Percentiles rank a stretch among this genome's conserved stretches.
These are phyloP conservation scores for Macrophomina phaseolina DNA, from an alignment of 2,329 filamentous ascomycete genomes.

Conservation along the genomic window DNA sequence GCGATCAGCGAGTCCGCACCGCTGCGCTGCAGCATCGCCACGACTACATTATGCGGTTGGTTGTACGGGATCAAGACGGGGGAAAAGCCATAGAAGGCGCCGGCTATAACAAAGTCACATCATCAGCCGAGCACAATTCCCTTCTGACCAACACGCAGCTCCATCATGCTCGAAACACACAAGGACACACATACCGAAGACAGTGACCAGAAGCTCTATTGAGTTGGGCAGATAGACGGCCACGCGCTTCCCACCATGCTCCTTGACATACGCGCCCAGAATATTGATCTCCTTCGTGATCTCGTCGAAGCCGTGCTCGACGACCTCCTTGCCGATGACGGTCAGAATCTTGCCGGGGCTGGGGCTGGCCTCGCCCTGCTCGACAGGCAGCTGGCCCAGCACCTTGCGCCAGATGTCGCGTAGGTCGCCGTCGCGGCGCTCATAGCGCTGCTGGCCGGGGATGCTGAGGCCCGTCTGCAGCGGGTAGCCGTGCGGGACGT, in stretches of 20 bases:
- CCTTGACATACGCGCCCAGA: slow-evolving; percentile 76
- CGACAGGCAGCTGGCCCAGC: slow-evolving; percentile 66
- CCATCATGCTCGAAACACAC: not conserved
- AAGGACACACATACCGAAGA: slow-evolving; percentile 65
- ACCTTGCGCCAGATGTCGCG: slow-evolving; percentile 87
- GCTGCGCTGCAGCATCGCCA: slow-evolving; percentile 73
- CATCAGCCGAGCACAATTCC: slow-evolving; percentile 4
- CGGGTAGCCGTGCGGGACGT: slow-evolving; percentile 76
- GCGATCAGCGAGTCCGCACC: slow-evolving; percentile 83
- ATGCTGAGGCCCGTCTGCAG: slow-evolving; percentile 26
- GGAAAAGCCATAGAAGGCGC: slow-evolving; percentile 85
- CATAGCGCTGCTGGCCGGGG: slow-evolving; percentile 63
- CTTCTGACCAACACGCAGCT: not conserved
- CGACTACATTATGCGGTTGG: slow-evolving; percentile 70
- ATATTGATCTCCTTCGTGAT: slow-evolving; percentile 86
- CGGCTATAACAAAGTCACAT: slow-evolving; percentile 59
- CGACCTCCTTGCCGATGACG: slow-evolving; percentile 75
- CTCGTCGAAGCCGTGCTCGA: slow-evolving; percentile 73
- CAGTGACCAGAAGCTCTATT: slow-evolving; percentile 78
- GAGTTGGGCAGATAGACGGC: slow-evolving; percentile 94
- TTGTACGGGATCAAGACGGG: slow-evolving; percentile 87
- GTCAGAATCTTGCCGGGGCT: slow-evolving; percentile 77
- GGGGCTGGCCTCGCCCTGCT: slow-evolving; percentile 64
- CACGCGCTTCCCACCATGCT: slow-evolving; percentile 72
- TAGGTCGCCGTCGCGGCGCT: slow-evolving; percentile 84